These are phyloP conservation scores for Furcasterigmium sp. DNA, from an alignment of 2,329 filamentous ascomycete genomes.

Conservation along the genomic window DNA sequence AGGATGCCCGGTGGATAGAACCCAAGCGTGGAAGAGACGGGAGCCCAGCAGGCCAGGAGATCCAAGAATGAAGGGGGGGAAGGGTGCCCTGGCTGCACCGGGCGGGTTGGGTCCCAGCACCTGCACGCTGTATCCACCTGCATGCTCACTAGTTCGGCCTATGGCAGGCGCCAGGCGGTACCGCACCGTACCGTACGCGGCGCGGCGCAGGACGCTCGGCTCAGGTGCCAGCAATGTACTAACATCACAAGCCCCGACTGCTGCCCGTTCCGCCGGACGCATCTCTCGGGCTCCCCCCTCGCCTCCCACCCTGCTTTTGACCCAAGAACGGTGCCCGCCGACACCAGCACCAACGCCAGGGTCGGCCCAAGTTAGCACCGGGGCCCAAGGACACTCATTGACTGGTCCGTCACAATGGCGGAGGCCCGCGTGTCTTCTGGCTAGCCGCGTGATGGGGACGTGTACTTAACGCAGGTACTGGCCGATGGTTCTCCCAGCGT, in stretches of 20 bases:
- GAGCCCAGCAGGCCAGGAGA: constrained; percentile 1
- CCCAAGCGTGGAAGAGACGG: constrained; percentile 3
- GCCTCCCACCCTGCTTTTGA: no score
- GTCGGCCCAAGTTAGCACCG: neutral
- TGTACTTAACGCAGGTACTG: constrained; percentile 1
- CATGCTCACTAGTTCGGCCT: constrained; percentile 1
- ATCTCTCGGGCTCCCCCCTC: no score
- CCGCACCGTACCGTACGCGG: constrained; percentile 6
- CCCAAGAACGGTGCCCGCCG: no score
- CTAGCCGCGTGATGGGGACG: neutral
- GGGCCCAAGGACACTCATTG: neutral
- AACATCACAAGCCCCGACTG: neutral
- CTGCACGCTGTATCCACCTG: neutral
- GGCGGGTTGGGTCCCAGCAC: neutral
- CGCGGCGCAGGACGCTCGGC: constrained; percentile 1
- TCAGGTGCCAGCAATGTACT: neutral
- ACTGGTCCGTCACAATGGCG: neutral
- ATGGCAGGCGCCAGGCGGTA: constrained; percentile 4
- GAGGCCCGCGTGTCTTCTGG: neutral
- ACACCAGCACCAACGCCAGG: neutral
- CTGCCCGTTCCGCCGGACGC: no score
- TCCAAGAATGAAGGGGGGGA: neutral
- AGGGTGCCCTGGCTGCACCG: neutral
- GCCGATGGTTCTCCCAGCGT: neutral
- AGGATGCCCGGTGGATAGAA: no score